Conservation (phyloP, 208 protist species). For the Vickermania ingenoplastis region DNA sequence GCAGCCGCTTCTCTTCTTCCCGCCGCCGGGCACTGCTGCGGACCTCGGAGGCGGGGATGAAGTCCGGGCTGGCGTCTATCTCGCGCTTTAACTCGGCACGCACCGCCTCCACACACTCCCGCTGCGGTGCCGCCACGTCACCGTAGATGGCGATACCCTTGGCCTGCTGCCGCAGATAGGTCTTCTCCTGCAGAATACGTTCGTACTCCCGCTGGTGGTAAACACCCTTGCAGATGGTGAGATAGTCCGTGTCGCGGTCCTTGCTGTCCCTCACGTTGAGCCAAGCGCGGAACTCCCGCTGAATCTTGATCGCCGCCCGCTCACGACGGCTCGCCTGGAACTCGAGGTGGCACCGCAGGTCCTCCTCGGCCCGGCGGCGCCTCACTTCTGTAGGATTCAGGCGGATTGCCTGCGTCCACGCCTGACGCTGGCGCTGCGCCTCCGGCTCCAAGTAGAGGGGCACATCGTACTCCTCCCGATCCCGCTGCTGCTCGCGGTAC, state of each 20-base stretch:
- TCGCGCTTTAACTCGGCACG: slow-evolving; percentile 11
- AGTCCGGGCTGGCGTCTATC: slow-evolving; percentile 11
- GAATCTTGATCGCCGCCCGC: slow-evolving; percentile 48
- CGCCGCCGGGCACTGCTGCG: slow-evolving; percentile 9
- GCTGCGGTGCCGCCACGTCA: slow-evolving; percentile 15
- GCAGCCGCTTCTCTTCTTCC: slow-evolving; percentile 22
- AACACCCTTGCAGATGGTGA: slow-evolving; percentile 22
- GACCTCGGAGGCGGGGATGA: slow-evolving; percentile 6
- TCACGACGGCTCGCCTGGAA: slow-evolving; percentile 17
- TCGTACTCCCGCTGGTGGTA: slow-evolving; percentile 49
- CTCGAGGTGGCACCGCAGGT: slow-evolving; percentile 23
- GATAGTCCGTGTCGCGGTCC: slow-evolving; percentile 26
- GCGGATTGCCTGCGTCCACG: slow-evolving; percentile 30
- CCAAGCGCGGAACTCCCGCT: slow-evolving; percentile 52
- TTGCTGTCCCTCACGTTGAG: slow-evolving; percentile 21
- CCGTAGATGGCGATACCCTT: slow-evolving; percentile 19
- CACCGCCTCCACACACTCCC: slow-evolving; percentile 1
- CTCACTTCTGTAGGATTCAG: slow-evolving; percentile 38
- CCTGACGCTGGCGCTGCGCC: slow-evolving; percentile 31
- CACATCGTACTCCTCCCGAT: slow-evolving; percentile 52
- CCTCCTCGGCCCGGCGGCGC: slow-evolving; percentile 28
- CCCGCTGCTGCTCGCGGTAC: slow-evolving; percentile 14
- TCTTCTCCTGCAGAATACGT: slow-evolving; percentile 13
- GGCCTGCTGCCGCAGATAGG: slow-evolving; percentile 8
- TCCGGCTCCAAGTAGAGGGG: slow-evolving; percentile 32